These are phyloP conservation scores for Endothia cerciana DNA, from an alignment of 2,329 filamentous ascomycete species.

Conservation along the genomic window DNA sequence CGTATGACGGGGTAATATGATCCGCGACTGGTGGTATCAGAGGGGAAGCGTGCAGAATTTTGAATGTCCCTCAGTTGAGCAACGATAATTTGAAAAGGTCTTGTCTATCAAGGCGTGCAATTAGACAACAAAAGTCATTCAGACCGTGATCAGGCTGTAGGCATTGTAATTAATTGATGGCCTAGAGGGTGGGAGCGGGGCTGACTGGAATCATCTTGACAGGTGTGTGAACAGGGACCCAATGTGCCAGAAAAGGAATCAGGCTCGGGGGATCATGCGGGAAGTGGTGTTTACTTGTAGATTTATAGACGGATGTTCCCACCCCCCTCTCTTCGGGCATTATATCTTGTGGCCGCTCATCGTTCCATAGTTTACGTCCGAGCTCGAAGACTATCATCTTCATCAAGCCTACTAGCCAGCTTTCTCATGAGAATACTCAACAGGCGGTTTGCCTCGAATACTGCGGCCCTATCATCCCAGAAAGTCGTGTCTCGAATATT, in stretches of 20 bases:
- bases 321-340: background rate
- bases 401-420: background rate
- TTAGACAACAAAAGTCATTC: background rate
- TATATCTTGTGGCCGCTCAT: background rate
- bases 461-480: too few species aligned
- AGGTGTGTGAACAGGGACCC: background rate
- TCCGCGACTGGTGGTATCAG: too few species aligned
- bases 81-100: background rate
- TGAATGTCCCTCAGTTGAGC: background rate
- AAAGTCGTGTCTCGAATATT: too few species aligned
- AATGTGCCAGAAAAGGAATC: background rate
- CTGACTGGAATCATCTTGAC: background rate
- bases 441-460: background rate
- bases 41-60: background rate
- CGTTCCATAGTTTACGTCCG: background rate
- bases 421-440: background rate
- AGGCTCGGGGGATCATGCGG: background rate
- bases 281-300: background rate
- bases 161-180: background rate
- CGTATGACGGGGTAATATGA: too few species aligned
- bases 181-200: background rate
- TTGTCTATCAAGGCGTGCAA: background rate
- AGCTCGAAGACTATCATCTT: background rate
- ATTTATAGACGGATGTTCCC: background rate
- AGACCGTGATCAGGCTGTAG: background rate